Base-by-base conservation (phyloP, 169 alveolate species). In the Eimeria acervulina region DNA sequence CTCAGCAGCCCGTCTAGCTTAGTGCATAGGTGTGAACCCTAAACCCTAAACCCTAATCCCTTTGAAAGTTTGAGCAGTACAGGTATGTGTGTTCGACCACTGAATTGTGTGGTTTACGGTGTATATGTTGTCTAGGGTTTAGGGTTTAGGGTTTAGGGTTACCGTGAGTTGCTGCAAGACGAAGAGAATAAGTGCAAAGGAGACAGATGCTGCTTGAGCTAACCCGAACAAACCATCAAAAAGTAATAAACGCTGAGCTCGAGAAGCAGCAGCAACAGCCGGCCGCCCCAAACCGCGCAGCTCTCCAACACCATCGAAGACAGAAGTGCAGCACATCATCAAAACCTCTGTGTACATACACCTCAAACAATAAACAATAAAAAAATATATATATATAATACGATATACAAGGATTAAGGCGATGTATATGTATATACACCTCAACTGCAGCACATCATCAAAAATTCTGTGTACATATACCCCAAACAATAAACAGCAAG, bases 181-280 rank as follows among this genome's bases (percentile, higher is more conserved):
- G 44, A 44, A 33, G 15, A n/a, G 38, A n/a, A 81, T 42, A 33
- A 81, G 90, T 19, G 70, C 72, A n/a, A 81, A n/a, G 13, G 90
- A 81, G n/a, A 81, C 90, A 81, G 42, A n/a, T 19, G 72, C 66
- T 17, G 47, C 70, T 81, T 81, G 90, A n/a, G 70, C 55, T n/a
- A 81, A 51, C 13, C 66, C 90, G 28, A 81, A 81, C 40, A 81
- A 26, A 13, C 55, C 90, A 44, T 81, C 90, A 81, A 81, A 81
- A n/a, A 51, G 5, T 13, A 38, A 7, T 10, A 81, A 51, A 55
- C 26, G 5, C 5, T 7, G 5, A 55, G 66, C 17, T 8, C 26
- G 5, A 40, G 47, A 5, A 26, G 17, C 19, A 31, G 36, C 6
- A 36, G 88, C 59, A 19, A 78, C 61, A 36, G 40, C 0, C 15